A percentile compares a stretch with the other conserved stretches of the same genome.
Conservation (phyloP, 768 basidiomycete species). For the Heimioporus sp. region DNA sequence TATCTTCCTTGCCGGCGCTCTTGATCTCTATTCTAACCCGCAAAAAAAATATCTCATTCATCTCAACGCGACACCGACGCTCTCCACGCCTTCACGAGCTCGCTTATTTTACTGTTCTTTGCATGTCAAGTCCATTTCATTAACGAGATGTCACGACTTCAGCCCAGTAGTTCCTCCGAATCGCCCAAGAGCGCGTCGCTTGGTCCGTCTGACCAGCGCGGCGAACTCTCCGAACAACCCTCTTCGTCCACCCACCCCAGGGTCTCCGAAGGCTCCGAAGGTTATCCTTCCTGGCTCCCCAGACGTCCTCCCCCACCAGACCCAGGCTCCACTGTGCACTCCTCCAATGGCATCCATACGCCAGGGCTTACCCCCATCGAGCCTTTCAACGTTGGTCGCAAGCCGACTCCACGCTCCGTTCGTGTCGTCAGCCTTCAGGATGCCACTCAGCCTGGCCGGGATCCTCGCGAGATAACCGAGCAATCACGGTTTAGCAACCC, state of each 20-base stretch:
- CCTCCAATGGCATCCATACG: conserved; percentile 43
- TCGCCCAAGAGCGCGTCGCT: conserved; percentile 31
- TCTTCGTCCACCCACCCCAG: conserved; percentile 35
- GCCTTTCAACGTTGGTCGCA: conserved; percentile 53
- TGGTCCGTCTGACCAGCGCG: conserved; percentile 26
- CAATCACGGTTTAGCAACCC: conserved; percentile 44
- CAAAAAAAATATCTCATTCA: conserved; percentile 15
- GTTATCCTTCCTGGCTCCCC: conserved; percentile 86
- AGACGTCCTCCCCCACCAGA: conserved; percentile 73
- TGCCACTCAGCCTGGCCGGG: conserved; percentile 38
- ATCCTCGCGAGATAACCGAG: conserved; percentile 49
- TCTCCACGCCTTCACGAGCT: conserved; percentile 27
- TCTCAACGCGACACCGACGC: conserved; percentile 35
- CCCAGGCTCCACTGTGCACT: conserved; percentile 68
- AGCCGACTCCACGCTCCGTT: conserved; percentile 76
- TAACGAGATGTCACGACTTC: conserved; percentile 39
- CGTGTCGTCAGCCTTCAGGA: conserved; percentile 75
- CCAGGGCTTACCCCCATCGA: conserved; percentile 33
- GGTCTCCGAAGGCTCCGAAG: conserved; percentile 49
- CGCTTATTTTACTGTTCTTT: conserved; percentile 26
- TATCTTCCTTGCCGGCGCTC: conserved; percentile 24
- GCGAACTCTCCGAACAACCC: conserved; percentile 32
- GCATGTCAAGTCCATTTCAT: conserved; percentile 29
- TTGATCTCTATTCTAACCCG: conserved; percentile 25
- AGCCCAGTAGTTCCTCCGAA: conserved; percentile 27